A percentile compares a stretch with the other conserved stretches of the same genome.
Conservation (phyloP, 106 monocot species). For the Apostasia ramifera region DNA sequence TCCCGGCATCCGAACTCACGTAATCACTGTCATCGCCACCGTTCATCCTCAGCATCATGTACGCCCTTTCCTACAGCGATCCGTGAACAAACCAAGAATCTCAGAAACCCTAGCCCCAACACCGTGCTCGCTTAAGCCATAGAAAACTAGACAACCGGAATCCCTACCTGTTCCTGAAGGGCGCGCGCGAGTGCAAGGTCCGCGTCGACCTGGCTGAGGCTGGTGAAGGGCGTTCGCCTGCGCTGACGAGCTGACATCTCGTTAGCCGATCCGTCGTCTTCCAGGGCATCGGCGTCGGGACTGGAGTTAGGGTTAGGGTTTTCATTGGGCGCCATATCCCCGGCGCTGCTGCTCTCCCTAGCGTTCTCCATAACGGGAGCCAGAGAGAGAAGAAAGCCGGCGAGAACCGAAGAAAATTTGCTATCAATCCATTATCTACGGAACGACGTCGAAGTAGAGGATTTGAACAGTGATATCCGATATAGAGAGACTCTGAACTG, state of each 20-base stretch:
- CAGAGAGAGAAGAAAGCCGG: background rate
- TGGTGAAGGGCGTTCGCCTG: constrained; percentile 70
- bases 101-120: constrained; percentile 3
- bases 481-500: too few relatives aligned
- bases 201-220: constrained; percentile 88
- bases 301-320: constrained; percentile 28
- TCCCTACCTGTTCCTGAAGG: constrained; percentile 80
- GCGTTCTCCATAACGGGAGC: constrained; percentile 18
- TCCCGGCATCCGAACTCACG: constrained; percentile 37
- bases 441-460: too few relatives aligned
- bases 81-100: background rate
- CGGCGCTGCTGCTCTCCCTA: constrained; percentile 26
- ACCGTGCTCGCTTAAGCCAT: background rate
- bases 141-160: background rate
- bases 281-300: background rate
- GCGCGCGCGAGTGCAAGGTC: constrained; percentile 89
- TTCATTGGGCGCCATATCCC: constrained; percentile 11
- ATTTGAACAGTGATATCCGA: too few relatives aligned
- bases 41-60: constrained; percentile 82
- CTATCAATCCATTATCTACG: too few relatives aligned
- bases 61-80: constrained; percentile 78
- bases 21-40: constrained; percentile 29
- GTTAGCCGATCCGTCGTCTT: background rate
- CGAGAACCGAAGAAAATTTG: too few relatives aligned
- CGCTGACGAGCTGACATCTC: constrained; percentile 9